Evolutionary conservation across 2,329 filamentous ascomycete species (phyloP), one percentile per base, ranked within the genome.

Genomic region (Didymella segeticola): DNA sequence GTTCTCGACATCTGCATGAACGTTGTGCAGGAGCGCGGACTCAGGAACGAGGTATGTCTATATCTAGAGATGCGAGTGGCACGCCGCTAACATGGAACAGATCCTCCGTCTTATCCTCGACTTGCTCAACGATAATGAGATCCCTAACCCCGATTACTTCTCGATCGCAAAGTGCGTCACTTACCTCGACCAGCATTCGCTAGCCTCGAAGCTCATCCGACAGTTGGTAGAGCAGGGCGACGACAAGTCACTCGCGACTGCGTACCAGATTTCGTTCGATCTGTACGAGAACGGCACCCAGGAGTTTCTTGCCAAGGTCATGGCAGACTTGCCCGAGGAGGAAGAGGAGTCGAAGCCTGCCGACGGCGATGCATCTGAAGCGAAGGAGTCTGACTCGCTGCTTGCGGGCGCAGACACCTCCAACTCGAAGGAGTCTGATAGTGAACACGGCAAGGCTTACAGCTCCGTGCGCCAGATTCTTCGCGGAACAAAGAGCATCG

Each of bases 221-320:
- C 88, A 91, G 63, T 83, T 99, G 19, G 88, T 98, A 9, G 83
- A 89, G 57, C 89, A 89, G 61, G 90, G 87, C 5, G 90, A 96
- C 63, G 82, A 86, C 43, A 86, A 86, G 56, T 92, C 91, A 0
- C 85, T 91, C 14, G 90, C 93, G 17, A 89, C 91, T 43, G 95
- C 95, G 15, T 99, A 98, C 75, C 95, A 99, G 74, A 96, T 99
- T 52, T 95, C 93, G 1, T 99, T 99, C 69, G 95, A 99, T 69
- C 83, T 99, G 5, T 98, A 97, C 76, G 95, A 99, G 78, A 99
- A 99, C 70, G 95, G 95, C 63, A 98, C 95, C 0, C 95, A 99
- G 68, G 95, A 98, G 72, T 99, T 99, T 67, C 78, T 99, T 20
- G 87, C 88, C 63, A 97, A 95, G 77, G 90, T 99, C 37, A 88